A percentile compares a stretch with the other conserved stretches of the same genome.
Conservation (phyloP, 257 asterid genomes). For the Jaltomata sinuosa region DNA sequence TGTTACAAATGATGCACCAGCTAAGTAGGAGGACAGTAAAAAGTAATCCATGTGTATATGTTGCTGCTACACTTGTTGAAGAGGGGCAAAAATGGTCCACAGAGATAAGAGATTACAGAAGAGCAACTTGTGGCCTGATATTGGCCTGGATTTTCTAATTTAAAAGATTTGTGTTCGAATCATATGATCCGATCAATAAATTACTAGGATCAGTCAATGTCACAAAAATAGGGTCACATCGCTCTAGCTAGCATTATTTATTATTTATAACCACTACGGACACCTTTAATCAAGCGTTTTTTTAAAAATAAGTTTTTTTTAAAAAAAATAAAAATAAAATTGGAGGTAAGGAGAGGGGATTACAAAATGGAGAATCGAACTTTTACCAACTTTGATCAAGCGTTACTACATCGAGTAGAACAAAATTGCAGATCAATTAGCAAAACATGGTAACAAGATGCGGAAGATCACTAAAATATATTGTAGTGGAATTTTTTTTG, state of each 20-base stretch:
- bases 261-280: background rate
- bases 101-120: no score
- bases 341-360: no score
- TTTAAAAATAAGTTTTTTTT: no score
- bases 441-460: background rate
- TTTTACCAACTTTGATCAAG: background rate
- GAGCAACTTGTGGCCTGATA: no score
- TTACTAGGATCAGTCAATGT: background rate
- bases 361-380: no score
- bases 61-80: background rate
- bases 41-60: no score
- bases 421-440: background rate
- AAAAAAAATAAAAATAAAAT: no score
- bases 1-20: background rate
- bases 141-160: background rate
- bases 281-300: background rate
- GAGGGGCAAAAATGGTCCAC: background rate
- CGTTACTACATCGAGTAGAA: background rate
- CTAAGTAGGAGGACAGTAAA: background rate
- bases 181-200: background rate
- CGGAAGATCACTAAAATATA: background rate
- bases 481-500: background rate
- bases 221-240: background rate
- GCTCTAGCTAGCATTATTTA: background rate
- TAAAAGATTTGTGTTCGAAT: background rate